Percentiles rank a stretch among this genome's conserved stretches.
These are phyloP conservation scores for Sisymbrium irio DNA, from an alignment of 345 rosid species.

Conservation along the genomic window DNA sequence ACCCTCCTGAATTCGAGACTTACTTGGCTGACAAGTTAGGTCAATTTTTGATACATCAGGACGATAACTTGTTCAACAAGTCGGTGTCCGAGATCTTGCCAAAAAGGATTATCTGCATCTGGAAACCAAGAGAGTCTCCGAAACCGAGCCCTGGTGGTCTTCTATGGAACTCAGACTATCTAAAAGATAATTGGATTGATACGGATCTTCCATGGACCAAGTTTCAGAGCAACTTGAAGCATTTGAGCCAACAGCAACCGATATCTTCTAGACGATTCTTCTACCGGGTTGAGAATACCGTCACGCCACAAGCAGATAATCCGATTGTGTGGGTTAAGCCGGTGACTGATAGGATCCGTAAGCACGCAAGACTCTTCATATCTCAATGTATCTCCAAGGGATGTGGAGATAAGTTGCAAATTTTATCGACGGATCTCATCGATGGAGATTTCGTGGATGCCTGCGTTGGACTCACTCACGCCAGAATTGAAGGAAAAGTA, in stretches of 20 bases:
- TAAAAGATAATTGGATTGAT: too few species aligned
- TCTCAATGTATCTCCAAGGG: conserved; percentile 55
- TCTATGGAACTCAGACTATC: conserved; percentile 60
- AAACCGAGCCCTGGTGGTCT: conserved; percentile 55
- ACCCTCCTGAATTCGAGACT: conserved; percentile 68
- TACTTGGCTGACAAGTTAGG: too few species aligned
- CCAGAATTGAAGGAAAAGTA: conserved; percentile 61
- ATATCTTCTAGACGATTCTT: conserved; percentile 54
- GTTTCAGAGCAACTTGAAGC: too few species aligned
- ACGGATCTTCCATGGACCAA: too few species aligned
- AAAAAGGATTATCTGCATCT: conserved; percentile 65
- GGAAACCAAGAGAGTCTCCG: conserved; percentile 77
- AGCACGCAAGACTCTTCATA: conserved; percentile 69
- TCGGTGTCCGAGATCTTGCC: conserved; percentile 62
- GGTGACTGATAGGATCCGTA: conserved; percentile 59
- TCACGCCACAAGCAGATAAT: conserved; percentile 70
- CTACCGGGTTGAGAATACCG: conserved; percentile 81
- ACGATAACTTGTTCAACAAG: conserved; percentile 57
- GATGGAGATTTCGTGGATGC: conserved; percentile 84
- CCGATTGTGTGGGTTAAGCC: conserved; percentile 74
- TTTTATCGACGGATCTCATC: conserved; percentile 77
- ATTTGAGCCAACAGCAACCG: conserved; percentile 54
- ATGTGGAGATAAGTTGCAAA: conserved; percentile 56
- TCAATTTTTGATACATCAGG: conserved; percentile 57
- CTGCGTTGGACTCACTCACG: conserved; percentile 61